Base-by-base conservation (phyloP, 176 grass and related monocot genomes). In the Carex littledalei region DNA sequence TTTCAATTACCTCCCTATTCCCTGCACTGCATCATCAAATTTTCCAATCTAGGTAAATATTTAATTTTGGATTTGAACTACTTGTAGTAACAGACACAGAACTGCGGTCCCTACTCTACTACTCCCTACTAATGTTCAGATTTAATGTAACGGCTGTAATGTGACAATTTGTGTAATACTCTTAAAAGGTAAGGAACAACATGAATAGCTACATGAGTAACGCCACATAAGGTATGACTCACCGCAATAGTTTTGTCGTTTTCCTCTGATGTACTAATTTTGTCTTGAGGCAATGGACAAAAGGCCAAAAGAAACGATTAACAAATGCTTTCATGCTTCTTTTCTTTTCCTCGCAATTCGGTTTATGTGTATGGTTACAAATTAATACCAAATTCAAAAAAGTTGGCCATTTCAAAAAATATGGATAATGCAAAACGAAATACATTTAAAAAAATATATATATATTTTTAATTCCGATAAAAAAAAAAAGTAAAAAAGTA, bases 181-280 rank as follows among this genome's bases (percentile, higher is more conserved):
- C 14, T 35, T 22, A 43, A 39, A 21, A 17, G 34, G 12, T 9
- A 3, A 26, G 0, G 17, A 83, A 31, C 80, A 17, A 24, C 62
- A 67, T 6, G 43, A 12, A 69, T 47, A 21, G 21, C 4, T 31
- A 53, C 20, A 55, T 56, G 1, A 34, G 5, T 54, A 10, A 32
- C 5, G 63, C n/a, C 81, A 34, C 21, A 67, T 4, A 53, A 53
- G 21, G 10, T 65, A 41, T 14, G 21, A 18, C 17, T 64, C 55
- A 43, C 20, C 32, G 12, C 26, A 18, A 54, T 68, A 14, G 47
- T 69, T 62, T 69, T 83, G 81, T 83, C 43, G 0, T 53, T 83
- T 63, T 67, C 11, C 10, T 83, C 62, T 83, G 41, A 83, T 22
- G 81, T 83, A 26, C 81, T 69, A 83, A 67, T 83, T 83, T 83